Percentiles rank a stretch among this genome's conserved stretches.
phyloP scores from a whole-genome alignment of 345 rosid species.

The Aquilaria malaccensis region DNA sequence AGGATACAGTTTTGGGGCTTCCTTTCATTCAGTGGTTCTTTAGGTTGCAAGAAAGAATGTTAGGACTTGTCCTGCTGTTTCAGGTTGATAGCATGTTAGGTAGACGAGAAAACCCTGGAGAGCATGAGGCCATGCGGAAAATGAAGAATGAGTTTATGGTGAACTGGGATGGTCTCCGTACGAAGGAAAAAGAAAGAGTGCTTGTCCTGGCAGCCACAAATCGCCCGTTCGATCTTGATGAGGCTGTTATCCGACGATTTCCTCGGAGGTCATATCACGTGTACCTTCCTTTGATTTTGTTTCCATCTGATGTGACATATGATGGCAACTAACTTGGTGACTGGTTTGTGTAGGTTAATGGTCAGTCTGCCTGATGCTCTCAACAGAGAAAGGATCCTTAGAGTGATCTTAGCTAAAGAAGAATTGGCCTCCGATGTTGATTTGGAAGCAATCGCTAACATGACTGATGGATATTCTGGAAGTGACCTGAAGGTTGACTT shows the following conservation, averaged over 20 bases:
- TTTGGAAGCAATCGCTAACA: slow-evolving; percentile 73
- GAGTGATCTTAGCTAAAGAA: slow-evolving; percentile 83
- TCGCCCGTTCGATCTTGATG: slow-evolving; percentile 96
- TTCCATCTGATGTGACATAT: background rate
- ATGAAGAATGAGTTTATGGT: slow-evolving; percentile 99
- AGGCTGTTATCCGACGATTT: slow-evolving; percentile 97
- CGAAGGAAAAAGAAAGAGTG: slow-evolving; percentile 94
- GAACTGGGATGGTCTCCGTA: slow-evolving; percentile 96
- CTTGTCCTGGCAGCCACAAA: slow-evolving; percentile 96
- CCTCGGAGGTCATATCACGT: slow-evolving; percentile 57
- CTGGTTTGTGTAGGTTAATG: slow-evolving; percentile 65
- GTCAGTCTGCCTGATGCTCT: slow-evolving; percentile 86
- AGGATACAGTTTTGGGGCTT: background rate
- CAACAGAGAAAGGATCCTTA: slow-evolving; percentile 75
- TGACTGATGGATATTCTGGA: slow-evolving; percentile 97
- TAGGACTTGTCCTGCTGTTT: background rate
- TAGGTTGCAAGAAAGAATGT: background rate
- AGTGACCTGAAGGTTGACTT: slow-evolving; percentile 82
- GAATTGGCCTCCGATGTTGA: slow-evolving; percentile 69
- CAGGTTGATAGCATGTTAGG: slow-evolving; percentile 99
- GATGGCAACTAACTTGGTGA: slow-evolving; percentile 2
- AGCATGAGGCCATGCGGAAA: slow-evolving; percentile 99
- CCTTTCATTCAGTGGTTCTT: background rate
- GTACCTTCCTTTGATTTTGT: slow-evolving; percentile 5
- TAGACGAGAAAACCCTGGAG: slow-evolving; percentile 98